phyloP scores from a whole-genome alignment of 2,329 filamentous ascomycete species.

The Claviceps pazoutovae region DNA sequence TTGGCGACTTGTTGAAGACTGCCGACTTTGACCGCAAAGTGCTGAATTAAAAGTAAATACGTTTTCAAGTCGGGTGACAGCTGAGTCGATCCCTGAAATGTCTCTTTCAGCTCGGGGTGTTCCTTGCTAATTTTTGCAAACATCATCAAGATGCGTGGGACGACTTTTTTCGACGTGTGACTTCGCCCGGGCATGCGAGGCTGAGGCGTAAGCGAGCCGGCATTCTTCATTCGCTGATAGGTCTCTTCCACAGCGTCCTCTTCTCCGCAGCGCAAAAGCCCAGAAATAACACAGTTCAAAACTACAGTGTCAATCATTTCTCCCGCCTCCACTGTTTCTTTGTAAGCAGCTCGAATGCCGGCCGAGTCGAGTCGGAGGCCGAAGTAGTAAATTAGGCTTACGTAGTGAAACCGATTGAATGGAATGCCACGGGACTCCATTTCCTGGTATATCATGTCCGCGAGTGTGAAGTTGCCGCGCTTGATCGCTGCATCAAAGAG shows the following conservation, averaged over 20 bases:
- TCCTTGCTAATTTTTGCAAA: slow-evolving; percentile 39
- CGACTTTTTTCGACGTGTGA: slow-evolving; percentile 32
- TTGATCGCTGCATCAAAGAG: slow-evolving; percentile 82
- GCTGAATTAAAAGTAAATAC: slow-evolving; percentile 63
- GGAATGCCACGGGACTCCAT: slow-evolving; percentile 55
- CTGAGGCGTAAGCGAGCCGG: slow-evolving; percentile 27
- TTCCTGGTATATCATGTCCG: slow-evolving; percentile 73
- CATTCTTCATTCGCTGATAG: slow-evolving; percentile 69
- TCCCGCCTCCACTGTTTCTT: slow-evolving; percentile 66
- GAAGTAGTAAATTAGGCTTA: slow-evolving; percentile 71
- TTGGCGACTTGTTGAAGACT: slow-evolving; percentile 57
- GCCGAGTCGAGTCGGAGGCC: slow-evolving; percentile 61
- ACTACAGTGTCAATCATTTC: slow-evolving; percentile 81
- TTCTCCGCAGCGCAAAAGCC: slow-evolving; percentile 65
- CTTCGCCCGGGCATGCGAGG: slow-evolving; percentile 28
- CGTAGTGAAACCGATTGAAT: slow-evolving; percentile 67
- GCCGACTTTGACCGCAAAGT: slow-evolving; percentile 56
- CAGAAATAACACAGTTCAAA: slow-evolving; percentile 73
- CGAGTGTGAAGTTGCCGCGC: slow-evolving; percentile 68
- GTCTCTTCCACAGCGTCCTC: slow-evolving; percentile 63
- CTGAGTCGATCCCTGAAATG: slow-evolving; percentile 47
- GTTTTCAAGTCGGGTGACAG: slow-evolving; percentile 65
- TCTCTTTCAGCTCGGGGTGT: slow-evolving; percentile 37
- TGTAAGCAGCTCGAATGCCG: slow-evolving; percentile 64
- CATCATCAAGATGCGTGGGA: slow-evolving; percentile 44